Evolutionary conservation across 306 rosid species (phyloP).

Genomic region (Lathyrus tuberosus): DNA sequence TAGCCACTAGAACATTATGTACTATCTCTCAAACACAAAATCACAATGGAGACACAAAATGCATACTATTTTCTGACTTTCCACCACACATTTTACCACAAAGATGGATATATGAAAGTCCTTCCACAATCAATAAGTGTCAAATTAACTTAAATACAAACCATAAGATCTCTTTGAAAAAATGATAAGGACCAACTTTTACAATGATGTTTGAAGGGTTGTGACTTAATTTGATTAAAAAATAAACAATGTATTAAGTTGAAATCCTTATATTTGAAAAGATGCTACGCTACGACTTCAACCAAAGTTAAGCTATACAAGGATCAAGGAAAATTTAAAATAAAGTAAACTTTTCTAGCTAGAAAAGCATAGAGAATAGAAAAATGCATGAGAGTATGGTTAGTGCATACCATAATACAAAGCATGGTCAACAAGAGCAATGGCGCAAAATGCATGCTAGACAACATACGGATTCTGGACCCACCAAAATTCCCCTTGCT

Average conservation of each 20-base stretch:
- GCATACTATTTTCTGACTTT: no score
- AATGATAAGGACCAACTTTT: no score
- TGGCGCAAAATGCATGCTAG: slow-evolving; percentile 79
- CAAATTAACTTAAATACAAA: no score
- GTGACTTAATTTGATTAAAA: background rate
- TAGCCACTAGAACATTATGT: no score
- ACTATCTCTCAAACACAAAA: no score
- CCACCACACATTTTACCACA: no score
- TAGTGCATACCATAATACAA: slow-evolving; percentile 55
- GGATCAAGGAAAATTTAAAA: slow-evolving; percentile 7
- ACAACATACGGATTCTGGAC: slow-evolving; percentile 60
- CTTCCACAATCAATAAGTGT: no score
- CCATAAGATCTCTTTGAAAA: no score
- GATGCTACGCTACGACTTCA: background rate
- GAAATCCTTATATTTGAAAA: background rate
- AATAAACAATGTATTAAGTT: background rate
- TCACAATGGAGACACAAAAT: no score
- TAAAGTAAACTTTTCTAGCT: slow-evolving; percentile 21
- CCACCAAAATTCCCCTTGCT: slow-evolving; percentile 65
- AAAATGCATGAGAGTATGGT: slow-evolving; percentile 38
- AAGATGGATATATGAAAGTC: no score
- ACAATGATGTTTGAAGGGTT: background rate
- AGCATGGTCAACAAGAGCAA: slow-evolving; percentile 77
- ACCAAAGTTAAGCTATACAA: background rate
- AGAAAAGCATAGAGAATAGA: slow-evolving; percentile 36